Evolutionary conservation across 768 basidiomycete genomes (phyloP).

Genomic region (Termitomyces sp.): DNA sequence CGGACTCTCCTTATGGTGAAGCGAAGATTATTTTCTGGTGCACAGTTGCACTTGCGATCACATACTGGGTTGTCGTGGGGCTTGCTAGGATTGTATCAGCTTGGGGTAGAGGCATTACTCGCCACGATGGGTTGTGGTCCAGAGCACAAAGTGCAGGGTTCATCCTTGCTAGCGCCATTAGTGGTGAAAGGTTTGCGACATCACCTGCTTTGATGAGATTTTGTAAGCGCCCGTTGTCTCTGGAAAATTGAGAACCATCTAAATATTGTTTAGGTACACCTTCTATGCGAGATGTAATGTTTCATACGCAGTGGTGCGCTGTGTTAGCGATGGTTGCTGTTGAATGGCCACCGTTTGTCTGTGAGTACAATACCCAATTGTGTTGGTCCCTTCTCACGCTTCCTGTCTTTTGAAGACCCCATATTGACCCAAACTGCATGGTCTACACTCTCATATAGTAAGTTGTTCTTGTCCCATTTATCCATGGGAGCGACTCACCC

Average conservation of each 20-base stretch:
- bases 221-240: constrained; percentile 46
- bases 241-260: background rate
- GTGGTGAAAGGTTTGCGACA: constrained; percentile 83
- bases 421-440: constrained; percentile 84
- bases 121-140: constrained; percentile 63
- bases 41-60: constrained; percentile 68
- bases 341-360: constrained; percentile 90
- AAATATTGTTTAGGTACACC: constrained; percentile 67
- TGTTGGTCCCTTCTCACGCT: background rate
- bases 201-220: constrained; percentile 88
- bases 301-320: constrained; percentile 92
- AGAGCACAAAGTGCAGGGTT: constrained; percentile 82
- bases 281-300: constrained; percentile 86
- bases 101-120: constrained; percentile 69
- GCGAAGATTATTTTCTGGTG: constrained; percentile 70
- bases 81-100: constrained; percentile 79
- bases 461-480: constrained; percentile 14
- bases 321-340: constrained; percentile 91
- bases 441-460: constrained; percentile 79
- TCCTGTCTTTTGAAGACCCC: constrained; percentile 58
- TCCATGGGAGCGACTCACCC: constrained; percentile 5
- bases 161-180: constrained; percentile 88
- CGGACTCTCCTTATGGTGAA: constrained; percentile 58
- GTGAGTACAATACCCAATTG: constrained; percentile 32
- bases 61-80: constrained; percentile 83